Percentiles rank a stretch among this genome's conserved stretches.
Conservation (phyloP, 1,284 basidiomycete species). For the Tranzscheliella williamsii region DNA sequence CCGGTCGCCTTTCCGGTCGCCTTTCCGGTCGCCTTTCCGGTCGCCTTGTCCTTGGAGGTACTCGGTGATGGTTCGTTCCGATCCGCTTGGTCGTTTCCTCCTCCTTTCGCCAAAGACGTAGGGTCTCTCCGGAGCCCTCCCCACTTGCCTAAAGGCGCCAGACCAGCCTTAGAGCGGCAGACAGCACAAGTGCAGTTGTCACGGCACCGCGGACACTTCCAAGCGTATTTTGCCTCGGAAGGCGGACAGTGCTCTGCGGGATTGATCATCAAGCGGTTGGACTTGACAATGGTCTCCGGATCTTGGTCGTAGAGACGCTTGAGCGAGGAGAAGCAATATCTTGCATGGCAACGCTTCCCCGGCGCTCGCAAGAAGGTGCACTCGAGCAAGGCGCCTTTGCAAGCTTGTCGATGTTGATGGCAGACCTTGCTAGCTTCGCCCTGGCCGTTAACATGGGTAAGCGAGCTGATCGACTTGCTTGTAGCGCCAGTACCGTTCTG, state of each 20-base stretch:
- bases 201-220: constrained; percentile 37
- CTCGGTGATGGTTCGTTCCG: neutral
- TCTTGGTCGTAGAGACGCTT: constrained; percentile 30
- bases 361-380: constrained; percentile 41
- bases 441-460: constrained; percentile 23
- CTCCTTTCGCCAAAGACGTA: too few species aligned
- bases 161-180: constrained; percentile 22
- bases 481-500: neutral
- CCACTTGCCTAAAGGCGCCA: constrained; percentile 19
- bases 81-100: neutral
- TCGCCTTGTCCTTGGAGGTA: neutral
- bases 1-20: neutral
- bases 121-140: too few species aligned
- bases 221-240: constrained; percentile 33
- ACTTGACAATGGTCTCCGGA: constrained; percentile 29
- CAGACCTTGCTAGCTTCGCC: constrained; percentile 16
- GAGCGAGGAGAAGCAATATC: constrained; percentile 33
- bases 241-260: constrained; percentile 27
- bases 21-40: neutral
- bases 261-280: constrained; percentile 35
- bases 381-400: constrained; percentile 27
- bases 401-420: constrained; percentile 32
- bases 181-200: constrained; percentile 23
- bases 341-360: constrained; percentile 23
- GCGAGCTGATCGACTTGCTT: constrained; percentile 16